phyloP scores from a whole-genome alignment of 2,329 filamentous ascomycete species.

The Monilinia fructigena region DNA sequence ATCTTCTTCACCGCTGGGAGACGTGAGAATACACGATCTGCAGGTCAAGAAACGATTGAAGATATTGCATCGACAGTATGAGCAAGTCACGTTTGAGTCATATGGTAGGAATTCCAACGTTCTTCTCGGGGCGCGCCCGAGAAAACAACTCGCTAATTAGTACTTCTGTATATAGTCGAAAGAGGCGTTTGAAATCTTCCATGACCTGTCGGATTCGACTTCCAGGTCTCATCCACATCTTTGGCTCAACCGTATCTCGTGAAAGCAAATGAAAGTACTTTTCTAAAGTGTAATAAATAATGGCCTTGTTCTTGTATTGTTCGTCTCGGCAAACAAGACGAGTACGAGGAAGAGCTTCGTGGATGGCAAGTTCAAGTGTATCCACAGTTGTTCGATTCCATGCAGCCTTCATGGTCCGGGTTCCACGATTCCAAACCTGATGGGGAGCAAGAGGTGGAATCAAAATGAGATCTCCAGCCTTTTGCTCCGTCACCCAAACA shows the following conservation, averaged over 20 bases:
- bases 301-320: slow-evolving; percentile 98
- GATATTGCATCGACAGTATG: slow-evolving; percentile 93
- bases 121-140: slow-evolving; percentile 58
- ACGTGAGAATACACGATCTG: slow-evolving; percentile 71
- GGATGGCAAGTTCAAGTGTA: slow-evolving; percentile 80
- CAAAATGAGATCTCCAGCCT: slow-evolving; percentile 85
- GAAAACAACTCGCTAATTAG: slow-evolving; percentile 85
- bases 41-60: slow-evolving; percentile 97
- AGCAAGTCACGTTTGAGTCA: slow-evolving; percentile 90
- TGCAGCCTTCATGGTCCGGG: slow-evolving; percentile 92
- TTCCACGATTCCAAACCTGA: slow-evolving; percentile 97
- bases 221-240: slow-evolving; percentile 42
- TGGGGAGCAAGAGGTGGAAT: slow-evolving; percentile 91
- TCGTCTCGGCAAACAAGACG: slow-evolving; percentile 93
- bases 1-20: slow-evolving; percentile 70
- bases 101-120: slow-evolving; percentile 77
- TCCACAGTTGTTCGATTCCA: slow-evolving; percentile 96
- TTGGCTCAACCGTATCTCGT: slow-evolving; percentile 47
- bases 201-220: slow-evolving; percentile 65
- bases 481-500: slow-evolving; percentile 90
- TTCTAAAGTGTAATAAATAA: slow-evolving; percentile 80
- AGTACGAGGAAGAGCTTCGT: slow-evolving; percentile 84
- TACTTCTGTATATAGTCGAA: slow-evolving; percentile 73
- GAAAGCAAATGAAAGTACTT: slow-evolving; percentile 70
- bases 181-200: slow-evolving; percentile 78